These are phyloP conservation scores for Trypanosoma lewisi DNA, from an alignment of 208 protist genomes.

Conservation along the genomic window DNA sequence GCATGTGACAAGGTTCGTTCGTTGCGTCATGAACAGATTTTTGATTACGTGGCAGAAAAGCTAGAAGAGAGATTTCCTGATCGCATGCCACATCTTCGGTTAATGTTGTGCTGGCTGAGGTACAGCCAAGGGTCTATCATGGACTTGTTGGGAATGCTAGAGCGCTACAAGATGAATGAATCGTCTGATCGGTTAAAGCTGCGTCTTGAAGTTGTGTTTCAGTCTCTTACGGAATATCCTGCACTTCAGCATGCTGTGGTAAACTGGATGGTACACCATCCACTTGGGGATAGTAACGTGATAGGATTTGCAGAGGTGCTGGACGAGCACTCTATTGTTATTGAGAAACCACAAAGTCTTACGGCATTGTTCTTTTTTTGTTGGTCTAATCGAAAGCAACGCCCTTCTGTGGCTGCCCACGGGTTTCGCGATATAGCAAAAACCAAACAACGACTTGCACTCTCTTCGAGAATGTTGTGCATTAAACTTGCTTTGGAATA, in stretches of 20 bases:
- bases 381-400: constrained; percentile 33
- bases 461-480: constrained; percentile 46
- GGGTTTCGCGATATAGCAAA: constrained; percentile 63
- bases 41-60: constrained; percentile 32
- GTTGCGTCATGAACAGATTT: constrained; percentile 35
- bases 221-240: constrained; percentile 23
- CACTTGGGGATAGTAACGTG: constrained; percentile 58
- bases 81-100: constrained; percentile 32
- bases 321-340: constrained; percentile 35
- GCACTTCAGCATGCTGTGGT: constrained; percentile 40
- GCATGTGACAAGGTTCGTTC: constrained; percentile 44
- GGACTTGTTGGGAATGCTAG: constrained; percentile 32
- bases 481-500: constrained; percentile 45
- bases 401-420: constrained; percentile 36
- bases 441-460: constrained; percentile 34
- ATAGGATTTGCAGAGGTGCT: constrained; percentile 56
- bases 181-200: constrained; percentile 11
- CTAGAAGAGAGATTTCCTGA: constrained; percentile 40
- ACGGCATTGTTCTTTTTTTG: constrained; percentile 63
- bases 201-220: constrained; percentile 9
- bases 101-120: constrained; percentile 51
- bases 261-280: constrained; percentile 67
- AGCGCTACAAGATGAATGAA: constrained; percentile 13
- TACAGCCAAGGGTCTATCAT: constrained; percentile 27
- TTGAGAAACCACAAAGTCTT: constrained; percentile 44